These are phyloP conservation scores for Metschnikowia dekortorum DNA, from an alignment of 805 yeast species.

Conservation along the genomic window DNA sequence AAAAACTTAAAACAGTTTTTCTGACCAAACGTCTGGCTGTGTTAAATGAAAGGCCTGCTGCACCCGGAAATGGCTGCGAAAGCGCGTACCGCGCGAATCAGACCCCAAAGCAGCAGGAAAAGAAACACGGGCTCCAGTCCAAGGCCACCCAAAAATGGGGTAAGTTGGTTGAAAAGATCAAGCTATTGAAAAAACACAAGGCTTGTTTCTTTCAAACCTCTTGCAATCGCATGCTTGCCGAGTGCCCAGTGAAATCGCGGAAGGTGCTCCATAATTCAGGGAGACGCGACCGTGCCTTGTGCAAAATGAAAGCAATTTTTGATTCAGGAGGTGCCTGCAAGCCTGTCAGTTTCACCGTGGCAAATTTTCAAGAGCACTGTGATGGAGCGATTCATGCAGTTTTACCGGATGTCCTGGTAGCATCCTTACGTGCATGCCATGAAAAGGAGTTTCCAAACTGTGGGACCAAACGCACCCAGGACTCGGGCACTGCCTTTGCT, in stretches of 20 bases:
- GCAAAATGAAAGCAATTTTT: background rate
- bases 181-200: background rate
- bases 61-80: too few relatives aligned
- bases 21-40: too few relatives aligned
- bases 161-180: background rate
- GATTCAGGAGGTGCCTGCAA: background rate
- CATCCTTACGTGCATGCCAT: background rate
- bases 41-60: too few relatives aligned
- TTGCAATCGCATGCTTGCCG: background rate
- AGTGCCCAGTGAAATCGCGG: background rate
- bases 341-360: background rate
- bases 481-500: background rate
- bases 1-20: too few relatives aligned
- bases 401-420: background rate
- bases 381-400: too few relatives aligned
- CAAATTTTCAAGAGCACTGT: background rate
- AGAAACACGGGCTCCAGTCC: too few relatives aligned
- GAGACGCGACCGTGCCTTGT: background rate
- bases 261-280: background rate
- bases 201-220: background rate
- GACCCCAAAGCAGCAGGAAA: too few relatives aligned
- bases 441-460: background rate
- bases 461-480: background rate
- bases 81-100: too few relatives aligned
- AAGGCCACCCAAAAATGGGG: background rate